A percentile compares a stretch with the other conserved stretches of the same genome.
phyloP scores from a whole-genome alignment of 306 rosid genomes.

The Castanea mollissima region DNA sequence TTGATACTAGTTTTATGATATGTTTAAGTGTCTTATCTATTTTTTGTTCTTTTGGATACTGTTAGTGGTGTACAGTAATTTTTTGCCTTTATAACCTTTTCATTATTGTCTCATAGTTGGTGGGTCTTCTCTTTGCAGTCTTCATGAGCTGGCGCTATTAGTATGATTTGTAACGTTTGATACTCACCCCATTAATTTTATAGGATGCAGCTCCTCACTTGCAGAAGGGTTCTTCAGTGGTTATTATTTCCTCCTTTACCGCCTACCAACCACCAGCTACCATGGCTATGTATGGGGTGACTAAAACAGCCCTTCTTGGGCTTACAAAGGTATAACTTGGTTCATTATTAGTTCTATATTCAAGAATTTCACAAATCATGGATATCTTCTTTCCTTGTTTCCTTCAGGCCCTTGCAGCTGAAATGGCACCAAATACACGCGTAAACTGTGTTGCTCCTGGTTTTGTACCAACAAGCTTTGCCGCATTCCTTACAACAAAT shows the following conservation, averaged over 20 bases:
- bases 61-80: background rate
- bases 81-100: background rate
- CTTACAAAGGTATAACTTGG: slow-evolving; percentile 67
- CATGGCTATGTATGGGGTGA: slow-evolving; percentile 97
- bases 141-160: background rate
- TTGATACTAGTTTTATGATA: background rate
- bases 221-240: slow-evolving; percentile 75
- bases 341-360: slow-evolving; percentile 8
- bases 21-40: background rate
- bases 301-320: slow-evolving; percentile 95
- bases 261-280: slow-evolving; percentile 68
- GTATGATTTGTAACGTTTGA: background rate
- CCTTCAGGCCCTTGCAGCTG: slow-evolving; percentile 77
- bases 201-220: slow-evolving; percentile 82
- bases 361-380: background rate
- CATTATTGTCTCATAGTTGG: background rate
- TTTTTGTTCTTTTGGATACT: background rate
- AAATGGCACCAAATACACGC: slow-evolving; percentile 78
- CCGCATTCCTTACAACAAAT: slow-evolving; percentile 48
- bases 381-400: background rate
- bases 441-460: slow-evolving; percentile 98
- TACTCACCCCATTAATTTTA: slow-evolving; percentile 10
- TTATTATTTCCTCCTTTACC: slow-evolving; percentile 78
- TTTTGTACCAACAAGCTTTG: slow-evolving; percentile 87
- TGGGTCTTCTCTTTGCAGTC: background rate